These are phyloP conservation scores for Pseudevernia furfuracea DNA, from an alignment of 495 filamentous ascomycete genomes.

Conservation along the genomic window DNA sequence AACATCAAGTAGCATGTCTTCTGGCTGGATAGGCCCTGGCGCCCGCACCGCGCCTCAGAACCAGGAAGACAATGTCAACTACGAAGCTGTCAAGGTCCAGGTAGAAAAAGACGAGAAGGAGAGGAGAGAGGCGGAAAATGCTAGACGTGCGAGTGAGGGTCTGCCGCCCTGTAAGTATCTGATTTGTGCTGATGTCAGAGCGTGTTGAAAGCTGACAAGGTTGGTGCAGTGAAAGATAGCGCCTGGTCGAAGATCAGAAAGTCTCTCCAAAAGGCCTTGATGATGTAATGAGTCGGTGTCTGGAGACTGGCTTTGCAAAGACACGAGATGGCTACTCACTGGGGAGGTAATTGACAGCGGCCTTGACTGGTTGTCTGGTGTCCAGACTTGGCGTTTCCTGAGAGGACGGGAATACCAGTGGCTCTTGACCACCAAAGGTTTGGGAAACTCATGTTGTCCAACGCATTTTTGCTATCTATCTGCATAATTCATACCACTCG, in stretches of 20 bases:
- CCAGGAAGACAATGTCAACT: constrained; percentile 34
- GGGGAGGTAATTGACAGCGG: background rate
- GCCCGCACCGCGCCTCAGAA: constrained; percentile 20
- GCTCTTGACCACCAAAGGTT: background rate
- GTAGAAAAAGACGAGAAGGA: constrained; percentile 41
- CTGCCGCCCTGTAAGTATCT: constrained; percentile 13
- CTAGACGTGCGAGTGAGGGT: constrained; percentile 13
- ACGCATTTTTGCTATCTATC: background rate
- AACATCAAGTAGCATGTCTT: constrained; percentile 12
- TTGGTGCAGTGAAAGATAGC: constrained; percentile 13
- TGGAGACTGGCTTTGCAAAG: background rate
- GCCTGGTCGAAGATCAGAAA: constrained; percentile 15
- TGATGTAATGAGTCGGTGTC: background rate
- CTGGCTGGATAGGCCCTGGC: constrained; percentile 16
- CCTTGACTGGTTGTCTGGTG: background rate
- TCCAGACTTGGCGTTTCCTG: background rate
- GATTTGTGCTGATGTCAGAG: background rate
- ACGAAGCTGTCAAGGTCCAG: constrained; percentile 33
- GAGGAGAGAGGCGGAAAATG: constrained; percentile 18
- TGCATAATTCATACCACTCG: background rate
- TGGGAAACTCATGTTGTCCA: background rate
- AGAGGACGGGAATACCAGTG: background rate
- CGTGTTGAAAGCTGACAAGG: background rate
- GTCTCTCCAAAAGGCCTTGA: constrained; percentile 2
- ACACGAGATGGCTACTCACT: background rate